Evolutionary conservation across 305 asterid species (phyloP).

Genomic region (Fraxinus paxiana): DNA sequence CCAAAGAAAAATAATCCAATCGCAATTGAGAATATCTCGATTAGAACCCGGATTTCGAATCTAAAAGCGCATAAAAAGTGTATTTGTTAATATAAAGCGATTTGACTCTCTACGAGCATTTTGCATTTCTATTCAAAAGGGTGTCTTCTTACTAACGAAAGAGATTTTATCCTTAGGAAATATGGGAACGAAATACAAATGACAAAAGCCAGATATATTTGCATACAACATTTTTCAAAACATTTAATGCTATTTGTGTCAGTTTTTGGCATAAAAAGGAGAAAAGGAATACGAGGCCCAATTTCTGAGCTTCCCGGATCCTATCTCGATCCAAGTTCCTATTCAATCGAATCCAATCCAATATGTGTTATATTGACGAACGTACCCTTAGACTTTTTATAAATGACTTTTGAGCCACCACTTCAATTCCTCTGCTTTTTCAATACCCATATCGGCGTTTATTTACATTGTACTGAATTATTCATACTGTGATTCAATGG

Average conservation of each 20-base stretch:
- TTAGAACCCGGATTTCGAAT: neutral
- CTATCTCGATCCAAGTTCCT: neutral
- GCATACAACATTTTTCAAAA: neutral
- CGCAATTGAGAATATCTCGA: neutral
- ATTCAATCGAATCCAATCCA: neutral
- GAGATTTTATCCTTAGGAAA: neutral
- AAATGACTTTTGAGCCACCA: neutral
- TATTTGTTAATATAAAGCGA: neutral
- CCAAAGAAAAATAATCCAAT: neutral
- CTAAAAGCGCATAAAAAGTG: neutral
- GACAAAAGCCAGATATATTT: neutral
- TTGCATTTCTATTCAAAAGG: neutral
- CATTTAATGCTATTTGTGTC: neutral
- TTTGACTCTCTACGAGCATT: neutral
- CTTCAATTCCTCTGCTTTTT: neutral
- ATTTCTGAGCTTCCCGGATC: neutral
- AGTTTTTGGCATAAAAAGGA: neutral
- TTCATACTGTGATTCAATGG: conserved; percentile 27
- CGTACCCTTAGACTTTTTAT: neutral
- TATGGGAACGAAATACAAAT: neutral
- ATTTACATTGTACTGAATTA: neutral
- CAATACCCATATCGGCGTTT: neutral
- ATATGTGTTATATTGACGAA: neutral
- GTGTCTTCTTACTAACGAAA: neutral
- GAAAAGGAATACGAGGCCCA: neutral